Percentiles rank a stretch among this genome's conserved stretches.
These are phyloP conservation scores for Torulaspora gathmanii DNA, from an alignment of 805 yeast species.

Conservation along the genomic window DNA sequence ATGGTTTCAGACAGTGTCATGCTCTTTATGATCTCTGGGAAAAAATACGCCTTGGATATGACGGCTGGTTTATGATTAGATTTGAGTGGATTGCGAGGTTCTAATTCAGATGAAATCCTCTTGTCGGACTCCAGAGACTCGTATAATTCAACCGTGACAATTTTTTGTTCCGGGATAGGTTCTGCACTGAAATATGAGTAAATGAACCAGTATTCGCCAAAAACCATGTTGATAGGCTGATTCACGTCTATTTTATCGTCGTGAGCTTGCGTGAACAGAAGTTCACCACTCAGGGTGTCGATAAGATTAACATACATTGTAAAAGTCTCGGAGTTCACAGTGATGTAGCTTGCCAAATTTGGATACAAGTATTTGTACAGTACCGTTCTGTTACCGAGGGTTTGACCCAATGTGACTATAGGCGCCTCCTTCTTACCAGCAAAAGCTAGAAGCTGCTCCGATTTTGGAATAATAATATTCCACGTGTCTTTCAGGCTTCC, in stretches of 20 bases:
- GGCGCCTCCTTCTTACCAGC: conserved; percentile 39
- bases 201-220: conserved; percentile 82
- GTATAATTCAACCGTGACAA: conserved; percentile 73
- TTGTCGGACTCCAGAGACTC: conserved; percentile 56
- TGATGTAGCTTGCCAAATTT: conserved; percentile 51
- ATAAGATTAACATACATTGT: conserved; percentile 48
- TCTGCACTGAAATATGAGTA: conserved; percentile 54
- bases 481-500: conserved; percentile 36
- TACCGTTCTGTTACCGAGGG: conserved; percentile 65
- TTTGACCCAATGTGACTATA: conserved; percentile 60
- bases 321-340: conserved; percentile 33
- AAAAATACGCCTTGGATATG: conserved; percentile 52
- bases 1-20: conserved; percentile 54
- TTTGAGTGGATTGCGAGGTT: conserved; percentile 16
- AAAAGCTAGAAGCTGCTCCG: conserved; percentile 41
- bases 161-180: conserved; percentile 50
- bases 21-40: conserved; percentile 54
- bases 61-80: conserved; percentile 43
- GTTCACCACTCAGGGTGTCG: conserved; percentile 66
- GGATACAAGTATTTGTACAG: conserved; percentile 82
- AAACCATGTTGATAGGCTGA: conserved; percentile 46
- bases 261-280: conserved; percentile 44
- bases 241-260: conserved; percentile 42
- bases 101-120: conserved; percentile 31
- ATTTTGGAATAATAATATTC: conserved; percentile 30